phyloP scores from a whole-genome alignment of 2,329 filamentous ascomycete species.

The Aphanoascus verrucosus region DNA sequence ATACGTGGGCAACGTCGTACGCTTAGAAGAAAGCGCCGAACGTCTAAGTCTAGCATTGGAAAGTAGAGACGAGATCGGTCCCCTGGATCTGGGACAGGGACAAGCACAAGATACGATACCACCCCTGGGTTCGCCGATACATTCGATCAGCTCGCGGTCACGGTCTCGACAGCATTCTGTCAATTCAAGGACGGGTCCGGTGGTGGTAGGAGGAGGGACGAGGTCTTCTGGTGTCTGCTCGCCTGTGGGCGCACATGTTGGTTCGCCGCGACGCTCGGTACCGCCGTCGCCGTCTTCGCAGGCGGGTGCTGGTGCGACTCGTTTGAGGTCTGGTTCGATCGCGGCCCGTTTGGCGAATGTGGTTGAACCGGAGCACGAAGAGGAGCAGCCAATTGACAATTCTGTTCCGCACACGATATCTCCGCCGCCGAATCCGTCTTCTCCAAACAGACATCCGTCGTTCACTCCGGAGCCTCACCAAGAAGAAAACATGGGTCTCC shows the following conservation, averaged over 20 bases:
- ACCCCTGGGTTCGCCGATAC: conserved; percentile 18
- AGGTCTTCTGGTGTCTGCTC: conserved; percentile 30
- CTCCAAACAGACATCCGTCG: neutral
- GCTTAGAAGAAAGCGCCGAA: conserved; percentile 40
- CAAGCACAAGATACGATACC: no score
- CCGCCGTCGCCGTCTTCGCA: conserved; percentile 26
- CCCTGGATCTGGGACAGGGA: conserved; percentile 37
- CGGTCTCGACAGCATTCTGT: conserved; percentile 24
- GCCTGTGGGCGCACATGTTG: conserved; percentile 27
- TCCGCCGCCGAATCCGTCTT: conserved; percentile 6
- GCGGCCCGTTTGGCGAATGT: conserved; percentile 31
- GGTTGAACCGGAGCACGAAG: conserved; percentile 32
- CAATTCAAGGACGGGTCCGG: conserved; percentile 35
- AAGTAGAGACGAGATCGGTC: conserved; percentile 31
- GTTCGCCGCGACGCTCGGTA: conserved; percentile 35
- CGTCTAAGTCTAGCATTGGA: conserved; percentile 39
- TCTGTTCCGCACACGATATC: conserved; percentile 18
- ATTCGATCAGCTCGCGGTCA: conserved; percentile 12
- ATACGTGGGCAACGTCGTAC: conserved; percentile 41
- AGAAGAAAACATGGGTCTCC: neutral
- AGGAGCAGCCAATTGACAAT: conserved; percentile 19
- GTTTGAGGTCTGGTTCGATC: conserved; percentile 29
- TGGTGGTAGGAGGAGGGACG: conserved; percentile 30
- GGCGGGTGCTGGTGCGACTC: conserved; percentile 21
- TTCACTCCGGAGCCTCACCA: neutral